Evolutionary conservation across 192 early-diverging fungal genomes (phyloP).

Genomic region (Lobulomyces angularis): DNA sequence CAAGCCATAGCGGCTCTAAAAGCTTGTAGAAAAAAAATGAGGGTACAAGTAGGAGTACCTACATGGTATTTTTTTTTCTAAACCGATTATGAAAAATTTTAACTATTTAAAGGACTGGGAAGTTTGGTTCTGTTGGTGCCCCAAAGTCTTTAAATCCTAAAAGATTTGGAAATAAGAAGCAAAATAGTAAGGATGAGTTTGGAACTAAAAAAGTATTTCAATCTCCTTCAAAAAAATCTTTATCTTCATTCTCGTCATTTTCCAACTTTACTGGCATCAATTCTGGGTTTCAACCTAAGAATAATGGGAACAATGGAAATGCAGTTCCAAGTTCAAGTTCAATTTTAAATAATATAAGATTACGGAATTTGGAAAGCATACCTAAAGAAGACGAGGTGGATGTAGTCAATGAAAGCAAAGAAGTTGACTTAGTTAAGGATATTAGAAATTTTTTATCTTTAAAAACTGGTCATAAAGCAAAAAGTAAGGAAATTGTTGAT

Average conservation of each 20-base stretch:
- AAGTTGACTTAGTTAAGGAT: no score
- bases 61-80: no score
- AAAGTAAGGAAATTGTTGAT: slow-evolving; percentile 34
- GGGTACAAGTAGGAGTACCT: slow-evolving; percentile 56
- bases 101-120: no score
- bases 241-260: slow-evolving; percentile 17
- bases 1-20: slow-evolving; percentile 66
- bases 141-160: slow-evolving; percentile 1
- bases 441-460: slow-evolving; percentile 39
- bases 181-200: slow-evolving; percentile 14
- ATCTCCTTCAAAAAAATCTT: slow-evolving; percentile 19
- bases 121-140: slow-evolving; percentile 48
- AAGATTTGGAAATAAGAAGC: slow-evolving; percentile 12
- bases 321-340: no score
- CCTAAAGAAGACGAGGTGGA: no score
- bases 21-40: slow-evolving; percentile 51
- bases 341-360: no score
- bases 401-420: no score
- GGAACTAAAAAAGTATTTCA: slow-evolving; percentile 4
- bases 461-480: slow-evolving; percentile 26
- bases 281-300: no score
- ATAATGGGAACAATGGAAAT: no score
- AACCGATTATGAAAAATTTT: no score
- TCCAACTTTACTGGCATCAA: no score
- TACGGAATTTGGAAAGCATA: no score